phyloP scores from a whole-genome alignment of 805 yeast species.

The Ogataea chonburiensis region DNA sequence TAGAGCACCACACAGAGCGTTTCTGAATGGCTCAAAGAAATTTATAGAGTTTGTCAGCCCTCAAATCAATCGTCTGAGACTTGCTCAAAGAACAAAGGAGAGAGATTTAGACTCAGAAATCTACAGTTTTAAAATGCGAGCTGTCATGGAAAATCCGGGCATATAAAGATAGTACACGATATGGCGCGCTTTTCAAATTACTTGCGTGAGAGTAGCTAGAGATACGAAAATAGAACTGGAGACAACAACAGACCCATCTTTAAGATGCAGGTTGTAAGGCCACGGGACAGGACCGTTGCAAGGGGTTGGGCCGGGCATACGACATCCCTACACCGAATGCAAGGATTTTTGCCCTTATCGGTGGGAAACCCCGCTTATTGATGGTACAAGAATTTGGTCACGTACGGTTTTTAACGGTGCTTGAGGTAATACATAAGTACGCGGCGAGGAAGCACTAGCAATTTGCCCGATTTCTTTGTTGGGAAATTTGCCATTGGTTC shows the following conservation, averaged over 20 bases:
- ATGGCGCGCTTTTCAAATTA: no score
- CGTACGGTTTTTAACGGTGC: conserved; percentile 4
- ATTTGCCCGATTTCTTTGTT: conserved; percentile 1
- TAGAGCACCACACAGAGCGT: no score
- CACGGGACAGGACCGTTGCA: no score
- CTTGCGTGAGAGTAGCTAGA: no score
- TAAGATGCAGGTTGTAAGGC: no score
- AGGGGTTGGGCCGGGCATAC: no score
- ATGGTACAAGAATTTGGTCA: conserved; percentile 4
- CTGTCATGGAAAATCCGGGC: conserved; percentile 5
- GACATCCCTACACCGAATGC: conserved; percentile 11
- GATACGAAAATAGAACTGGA: no score
- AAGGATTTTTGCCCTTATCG: conserved; percentile 7
- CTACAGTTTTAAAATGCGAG: conserved; percentile 1
- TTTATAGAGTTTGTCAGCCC: conserved; percentile 1
- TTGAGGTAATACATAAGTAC: no score
- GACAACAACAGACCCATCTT: no score
- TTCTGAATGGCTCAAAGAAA: neutral
- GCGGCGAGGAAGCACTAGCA: neutral
- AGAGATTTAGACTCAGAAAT: conserved; percentile 7
- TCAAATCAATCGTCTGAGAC: conserved; percentile 5
- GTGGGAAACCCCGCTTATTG: conserved; percentile 10
- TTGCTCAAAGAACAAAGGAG: conserved; percentile 10
- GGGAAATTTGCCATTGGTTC: neutral
- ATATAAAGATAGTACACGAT: neutral